These are phyloP conservation scores for Nicotiana benthamiana DNA, from an alignment of 257 asterid genomes.

Conservation along the genomic window DNA sequence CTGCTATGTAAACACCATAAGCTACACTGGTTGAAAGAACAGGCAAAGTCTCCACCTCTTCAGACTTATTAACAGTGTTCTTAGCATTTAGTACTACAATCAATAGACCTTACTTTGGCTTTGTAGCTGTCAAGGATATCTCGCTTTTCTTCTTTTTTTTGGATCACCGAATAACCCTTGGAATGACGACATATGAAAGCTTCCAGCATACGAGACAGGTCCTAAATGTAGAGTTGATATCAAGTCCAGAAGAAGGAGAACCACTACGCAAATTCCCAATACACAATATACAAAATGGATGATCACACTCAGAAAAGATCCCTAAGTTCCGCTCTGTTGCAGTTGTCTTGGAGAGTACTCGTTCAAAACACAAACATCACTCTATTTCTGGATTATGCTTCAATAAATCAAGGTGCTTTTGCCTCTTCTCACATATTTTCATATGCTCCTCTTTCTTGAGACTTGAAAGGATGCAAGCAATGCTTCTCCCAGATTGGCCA, in stretches of 20 bases:
- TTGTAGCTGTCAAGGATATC: slow-evolving; percentile 81
- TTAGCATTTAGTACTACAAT: slow-evolving; percentile 64
- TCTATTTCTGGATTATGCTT: slow-evolving; percentile 78
- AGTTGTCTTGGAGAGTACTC: slow-evolving; percentile 66
- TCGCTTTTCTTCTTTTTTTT: slow-evolving; percentile 65
- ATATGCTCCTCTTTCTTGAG: slow-evolving; percentile 75
- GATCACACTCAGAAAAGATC: slow-evolving; percentile 85
- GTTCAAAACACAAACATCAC: slow-evolving; percentile 92
- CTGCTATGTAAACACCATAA: slow-evolving; percentile 85
- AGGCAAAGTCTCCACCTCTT: slow-evolving; percentile 71
- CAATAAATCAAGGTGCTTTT: slow-evolving; percentile 59
- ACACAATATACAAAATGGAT: slow-evolving; percentile 88
- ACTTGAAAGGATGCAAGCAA: slow-evolving; percentile 84
- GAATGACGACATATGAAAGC: slow-evolving; percentile 88
- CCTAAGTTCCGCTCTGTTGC: slow-evolving; percentile 84
- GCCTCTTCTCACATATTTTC: slow-evolving; percentile 64
- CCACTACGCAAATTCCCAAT: slow-evolving; percentile 89
- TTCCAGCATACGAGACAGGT: slow-evolving; percentile 90
- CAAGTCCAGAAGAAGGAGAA: slow-evolving; percentile 61
- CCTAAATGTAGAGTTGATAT: slow-evolving; percentile 68
- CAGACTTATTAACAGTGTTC: slow-evolving; percentile 60
- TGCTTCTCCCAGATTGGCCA: slow-evolving; percentile 70
- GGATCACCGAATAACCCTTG: slow-evolving; percentile 86
- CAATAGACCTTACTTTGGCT: slow-evolving; percentile 78
- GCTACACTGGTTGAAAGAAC: slow-evolving; percentile 69